Evolutionary conservation across 2,329 filamentous ascomycete genomes (phyloP).

Genomic region (Colletotrichum theobromicola): DNA sequence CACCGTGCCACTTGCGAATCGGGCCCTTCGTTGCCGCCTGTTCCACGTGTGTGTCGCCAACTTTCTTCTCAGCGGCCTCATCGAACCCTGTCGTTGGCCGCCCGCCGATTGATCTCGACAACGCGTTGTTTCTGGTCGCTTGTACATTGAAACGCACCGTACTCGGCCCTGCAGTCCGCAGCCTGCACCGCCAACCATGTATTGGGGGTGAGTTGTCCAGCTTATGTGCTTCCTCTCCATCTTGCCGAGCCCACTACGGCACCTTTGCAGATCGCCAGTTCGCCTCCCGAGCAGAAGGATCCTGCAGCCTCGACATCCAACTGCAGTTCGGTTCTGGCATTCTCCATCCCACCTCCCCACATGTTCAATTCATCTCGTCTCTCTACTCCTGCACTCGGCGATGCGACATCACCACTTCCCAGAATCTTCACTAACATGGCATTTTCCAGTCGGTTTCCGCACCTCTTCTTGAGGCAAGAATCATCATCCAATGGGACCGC

Average conservation of each 20-base stretch:
- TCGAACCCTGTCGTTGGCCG: background rate
- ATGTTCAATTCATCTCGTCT: background rate
- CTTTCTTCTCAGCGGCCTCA: background rate
- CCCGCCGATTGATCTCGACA: background rate
- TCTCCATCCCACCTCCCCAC: background rate
- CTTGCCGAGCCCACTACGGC: background rate
- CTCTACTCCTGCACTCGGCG: background rate
- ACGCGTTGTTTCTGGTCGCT: background rate
- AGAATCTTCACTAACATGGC: slow-evolving; percentile 31
- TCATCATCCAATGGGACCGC: slow-evolving; percentile 25
- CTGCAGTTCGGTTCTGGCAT: background rate
- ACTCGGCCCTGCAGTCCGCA: background rate
- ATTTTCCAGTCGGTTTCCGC: slow-evolving; percentile 26
- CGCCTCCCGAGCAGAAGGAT: background rate
- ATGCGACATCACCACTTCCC: background rate
- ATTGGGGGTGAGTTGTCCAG: slow-evolving; percentile 13
- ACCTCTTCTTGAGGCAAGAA: slow-evolving; percentile 27
- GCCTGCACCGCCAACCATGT: background rate
- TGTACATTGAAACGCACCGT: background rate
- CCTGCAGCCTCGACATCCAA: background rate
- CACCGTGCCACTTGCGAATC: background rate
- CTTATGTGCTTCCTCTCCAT: background rate
- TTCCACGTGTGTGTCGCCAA: background rate
- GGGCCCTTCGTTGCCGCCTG: background rate
- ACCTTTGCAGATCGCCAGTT: slow-evolving; percentile 12